Evolutionary conservation across 106 monocot species (phyloP).

Genomic region (Dactylorhiza incarnata): DNA sequence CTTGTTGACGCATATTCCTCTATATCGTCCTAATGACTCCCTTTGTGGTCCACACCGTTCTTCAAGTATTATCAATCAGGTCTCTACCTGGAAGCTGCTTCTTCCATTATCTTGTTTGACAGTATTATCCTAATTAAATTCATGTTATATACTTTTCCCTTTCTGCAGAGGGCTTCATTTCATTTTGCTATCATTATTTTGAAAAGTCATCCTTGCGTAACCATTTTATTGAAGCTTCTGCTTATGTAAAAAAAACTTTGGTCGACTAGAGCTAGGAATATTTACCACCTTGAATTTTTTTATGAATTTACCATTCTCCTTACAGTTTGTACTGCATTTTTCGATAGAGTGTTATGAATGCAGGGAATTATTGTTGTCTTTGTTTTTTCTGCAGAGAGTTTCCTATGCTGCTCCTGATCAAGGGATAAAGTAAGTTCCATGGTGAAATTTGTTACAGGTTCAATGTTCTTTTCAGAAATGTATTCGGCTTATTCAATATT

Average conservation of each 20-base stretch:
- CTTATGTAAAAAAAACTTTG: not conserved
- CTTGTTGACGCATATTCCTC: conserved; percentile 86
- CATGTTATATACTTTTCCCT: not conserved
- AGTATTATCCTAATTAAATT: not conserved
- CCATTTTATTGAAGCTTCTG: not conserved
- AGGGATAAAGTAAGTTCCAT: conserved; percentile 55
- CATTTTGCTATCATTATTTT: not conserved
- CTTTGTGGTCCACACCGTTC: conserved; percentile 74
- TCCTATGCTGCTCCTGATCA: conserved; percentile 31
- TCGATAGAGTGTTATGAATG: not conserved
- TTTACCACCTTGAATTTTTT: not conserved
- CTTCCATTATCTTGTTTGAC: not conserved
- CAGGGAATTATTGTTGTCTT: not conserved
- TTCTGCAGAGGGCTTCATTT: not conserved
- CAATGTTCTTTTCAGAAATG: not conserved
- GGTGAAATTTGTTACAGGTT: not conserved
- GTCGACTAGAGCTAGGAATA: not conserved
- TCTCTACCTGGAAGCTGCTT: conserved; percentile 9
- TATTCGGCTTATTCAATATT: no score
- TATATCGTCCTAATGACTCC: conserved; percentile 72
- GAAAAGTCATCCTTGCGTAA: not conserved
- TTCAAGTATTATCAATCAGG: conserved; percentile 83
- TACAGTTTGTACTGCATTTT: not conserved
- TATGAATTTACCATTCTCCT: not conserved
- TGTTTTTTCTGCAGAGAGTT: conserved; percentile 50